Evolutionary conservation across 2,329 filamentous ascomycete genomes (phyloP).

Genomic region (Ophiostoma piceae): DNA sequence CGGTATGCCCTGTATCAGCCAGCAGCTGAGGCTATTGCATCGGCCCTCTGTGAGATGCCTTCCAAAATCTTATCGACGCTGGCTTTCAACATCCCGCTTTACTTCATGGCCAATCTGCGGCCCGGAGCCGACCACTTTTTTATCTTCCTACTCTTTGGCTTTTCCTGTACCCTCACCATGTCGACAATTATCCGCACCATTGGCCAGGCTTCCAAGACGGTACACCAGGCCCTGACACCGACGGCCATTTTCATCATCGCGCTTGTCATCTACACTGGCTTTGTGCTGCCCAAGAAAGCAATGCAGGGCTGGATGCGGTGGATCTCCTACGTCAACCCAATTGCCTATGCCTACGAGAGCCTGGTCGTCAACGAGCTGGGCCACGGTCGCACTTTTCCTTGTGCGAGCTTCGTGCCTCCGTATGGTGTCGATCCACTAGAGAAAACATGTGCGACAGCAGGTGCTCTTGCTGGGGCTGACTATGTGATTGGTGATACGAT

Average conservation of each 20-base stretch:
- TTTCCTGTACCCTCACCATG: slow-evolving; percentile 69
- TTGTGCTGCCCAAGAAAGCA: slow-evolving; percentile 56
- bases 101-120: slow-evolving; percentile 81
- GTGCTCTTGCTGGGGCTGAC: slow-evolving; percentile 43
- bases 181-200: slow-evolving; percentile 82
- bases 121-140: slow-evolving; percentile 73
- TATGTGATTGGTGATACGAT: slow-evolving; percentile 43
- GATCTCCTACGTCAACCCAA: slow-evolving; percentile 75
- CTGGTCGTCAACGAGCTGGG: slow-evolving; percentile 81
- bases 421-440: slow-evolving; percentile 38
- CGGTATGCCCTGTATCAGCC: slow-evolving; percentile 87
- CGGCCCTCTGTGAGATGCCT: slow-evolving; percentile 79
- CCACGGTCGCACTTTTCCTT: slow-evolving; percentile 50
- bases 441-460: slow-evolving; percentile 54
- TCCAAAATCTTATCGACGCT: slow-evolving; percentile 72
- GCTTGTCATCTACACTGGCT: slow-evolving; percentile 66
- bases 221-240: slow-evolving; percentile 58
- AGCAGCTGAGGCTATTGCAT: slow-evolving; percentile 76
- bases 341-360: slow-evolving; percentile 74
- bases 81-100: slow-evolving; percentile 72
- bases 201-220: slow-evolving; percentile 65
- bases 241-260: slow-evolving; percentile 57
- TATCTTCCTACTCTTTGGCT: slow-evolving; percentile 74
- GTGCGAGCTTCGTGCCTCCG: slow-evolving; percentile 43
- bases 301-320: slow-evolving; percentile 78